phyloP scores from a whole-genome alignment of 805 yeast species.

The Pichia paraexigua region DNA sequence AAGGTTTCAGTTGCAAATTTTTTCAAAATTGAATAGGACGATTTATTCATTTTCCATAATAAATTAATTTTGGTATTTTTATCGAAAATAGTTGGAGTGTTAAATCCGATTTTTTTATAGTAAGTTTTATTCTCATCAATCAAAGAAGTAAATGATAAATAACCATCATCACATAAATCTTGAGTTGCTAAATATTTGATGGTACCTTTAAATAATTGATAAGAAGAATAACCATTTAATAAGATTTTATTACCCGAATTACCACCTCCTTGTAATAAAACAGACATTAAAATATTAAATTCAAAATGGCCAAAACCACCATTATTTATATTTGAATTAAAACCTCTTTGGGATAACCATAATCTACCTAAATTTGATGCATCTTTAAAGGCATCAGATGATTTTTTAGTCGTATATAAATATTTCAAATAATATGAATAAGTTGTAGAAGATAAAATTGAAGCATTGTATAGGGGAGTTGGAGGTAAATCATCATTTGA shows the following conservation, averaged over 20 bases:
- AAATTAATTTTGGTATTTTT: slow-evolving; percentile 70
- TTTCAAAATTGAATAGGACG: slow-evolving; percentile 55
- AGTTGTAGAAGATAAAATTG: slow-evolving; percentile 62
- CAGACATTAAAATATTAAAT: slow-evolving; percentile 73
- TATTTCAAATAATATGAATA: slow-evolving; percentile 66
- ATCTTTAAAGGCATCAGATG: slow-evolving; percentile 75
- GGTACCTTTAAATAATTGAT: slow-evolving; percentile 87
- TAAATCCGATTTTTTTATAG: slow-evolving; percentile 52
- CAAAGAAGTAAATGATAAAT: slow-evolving; percentile 56
- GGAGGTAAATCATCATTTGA: slow-evolving; percentile 42
- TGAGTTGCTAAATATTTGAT: slow-evolving; percentile 73
- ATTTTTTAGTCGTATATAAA: slow-evolving; percentile 65
- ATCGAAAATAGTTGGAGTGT: slow-evolving; percentile 70
- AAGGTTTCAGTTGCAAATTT: slow-evolving; percentile 65
- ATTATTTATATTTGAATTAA: slow-evolving; percentile 49
- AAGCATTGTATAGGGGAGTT: slow-evolving; percentile 82
- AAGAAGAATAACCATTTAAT: slow-evolving; percentile 82
- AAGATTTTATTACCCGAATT: slow-evolving; percentile 65
- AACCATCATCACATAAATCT: slow-evolving; percentile 58
- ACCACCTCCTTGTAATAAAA: slow-evolving; percentile 79
- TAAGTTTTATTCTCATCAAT: slow-evolving; percentile 39
- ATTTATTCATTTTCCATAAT: slow-evolving; percentile 69
- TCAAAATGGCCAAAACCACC: slow-evolving; percentile 92
- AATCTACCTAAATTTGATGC: slow-evolving; percentile 81
- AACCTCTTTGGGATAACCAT: slow-evolving; percentile 87